These are phyloP conservation scores for Moniliella sp. DNA, from an alignment of 1,284 basidiomycete species.

Conservation along the genomic window DNA sequence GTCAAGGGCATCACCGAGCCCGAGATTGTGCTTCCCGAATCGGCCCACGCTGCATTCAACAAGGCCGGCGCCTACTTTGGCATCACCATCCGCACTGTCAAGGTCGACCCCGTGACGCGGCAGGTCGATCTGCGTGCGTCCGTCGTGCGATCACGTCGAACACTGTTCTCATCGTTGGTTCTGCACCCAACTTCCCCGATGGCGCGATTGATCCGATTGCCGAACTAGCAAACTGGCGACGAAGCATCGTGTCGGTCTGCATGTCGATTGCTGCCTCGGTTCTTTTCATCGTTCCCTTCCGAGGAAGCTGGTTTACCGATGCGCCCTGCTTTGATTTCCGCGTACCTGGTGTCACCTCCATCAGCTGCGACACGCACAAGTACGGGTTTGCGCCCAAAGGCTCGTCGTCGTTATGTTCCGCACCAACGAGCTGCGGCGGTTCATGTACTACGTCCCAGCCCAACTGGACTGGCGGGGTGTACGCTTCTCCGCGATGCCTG, in stretches of 20 bases:
- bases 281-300: conserved; percentile 30
- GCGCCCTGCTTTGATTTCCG: conserved; percentile 29
- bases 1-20: conserved; percentile 72
- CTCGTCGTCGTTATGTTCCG: conserved; percentile 21
- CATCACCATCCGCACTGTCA: conserved; percentile 74
- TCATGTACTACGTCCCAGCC: conserved; percentile 33
- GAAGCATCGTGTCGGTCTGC: conserved; percentile 51
- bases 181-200: conserved; percentile 49
- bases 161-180: conserved; percentile 55
- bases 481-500: conserved; percentile 23
- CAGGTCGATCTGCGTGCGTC: conserved; percentile 57
- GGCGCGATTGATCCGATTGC: conserved; percentile 55
- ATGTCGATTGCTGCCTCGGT: conserved; percentile 72
- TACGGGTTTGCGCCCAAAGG: conserved; percentile 33
- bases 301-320: conserved; percentile 19
- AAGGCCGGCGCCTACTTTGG: conserved; percentile 73
- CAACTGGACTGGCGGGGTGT: conserved; percentile 31
- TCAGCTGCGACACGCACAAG: conserved; percentile 33
- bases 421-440: conserved; percentile 12
- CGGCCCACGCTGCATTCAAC: conserved; percentile 83
- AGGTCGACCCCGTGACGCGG: conserved; percentile 60
- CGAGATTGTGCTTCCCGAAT: conserved; percentile 71
- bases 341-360: conserved; percentile 26
- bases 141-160: conserved; percentile 39
- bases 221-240: conserved; percentile 52